Conservation (phyloP, 345 rosid genomes). For the Citrus hindsii region DNA sequence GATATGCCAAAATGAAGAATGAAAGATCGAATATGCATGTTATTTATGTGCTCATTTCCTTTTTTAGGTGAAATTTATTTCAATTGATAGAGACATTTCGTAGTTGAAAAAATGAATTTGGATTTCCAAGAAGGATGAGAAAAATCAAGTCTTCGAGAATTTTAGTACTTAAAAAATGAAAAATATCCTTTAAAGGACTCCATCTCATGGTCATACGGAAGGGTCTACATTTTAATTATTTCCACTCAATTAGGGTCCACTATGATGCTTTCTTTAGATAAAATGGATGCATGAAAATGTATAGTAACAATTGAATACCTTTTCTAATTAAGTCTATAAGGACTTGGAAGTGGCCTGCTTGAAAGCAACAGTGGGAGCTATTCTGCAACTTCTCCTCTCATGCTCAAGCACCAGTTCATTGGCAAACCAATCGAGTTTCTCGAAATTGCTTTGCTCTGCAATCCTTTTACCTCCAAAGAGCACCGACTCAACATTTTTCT, state of each 20-base stretch:
- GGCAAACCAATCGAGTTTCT: slow-evolving; percentile 89
- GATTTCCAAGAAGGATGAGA: background rate
- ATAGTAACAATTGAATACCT: slow-evolving; percentile 10
- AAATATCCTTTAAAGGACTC: background rate
- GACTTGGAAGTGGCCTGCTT: slow-evolving; percentile 60
- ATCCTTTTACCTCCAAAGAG: slow-evolving; percentile 84
- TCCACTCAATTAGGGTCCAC: slow-evolving; percentile 23
- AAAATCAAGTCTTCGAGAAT: background rate
- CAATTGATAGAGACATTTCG: slow-evolving; percentile 3
- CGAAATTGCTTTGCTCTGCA: slow-evolving; percentile 65
- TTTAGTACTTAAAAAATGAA: background rate
- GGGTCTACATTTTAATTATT: slow-evolving; percentile 18
- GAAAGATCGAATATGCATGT: background rate
- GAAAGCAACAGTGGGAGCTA: slow-evolving; percentile 97
- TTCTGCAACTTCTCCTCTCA: slow-evolving; percentile 86
- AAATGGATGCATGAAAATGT: background rate
- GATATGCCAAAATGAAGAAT: background rate
- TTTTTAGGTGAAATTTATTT: slow-evolving; percentile 4
- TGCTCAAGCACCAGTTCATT: slow-evolving; percentile 85
- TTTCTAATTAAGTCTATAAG: slow-evolving; percentile 25
- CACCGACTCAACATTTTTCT: slow-evolving; percentile 92
- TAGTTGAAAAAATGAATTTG: slow-evolving; percentile 1
- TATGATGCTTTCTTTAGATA: slow-evolving; percentile 17
- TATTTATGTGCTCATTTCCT: background rate
- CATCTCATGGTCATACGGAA: background rate